Evolutionary conservation across 2,329 filamentous ascomycete species (phyloP), one percentile per base, ranked within the genome.

Genomic region (Incumbomyces delicatus): DNA sequence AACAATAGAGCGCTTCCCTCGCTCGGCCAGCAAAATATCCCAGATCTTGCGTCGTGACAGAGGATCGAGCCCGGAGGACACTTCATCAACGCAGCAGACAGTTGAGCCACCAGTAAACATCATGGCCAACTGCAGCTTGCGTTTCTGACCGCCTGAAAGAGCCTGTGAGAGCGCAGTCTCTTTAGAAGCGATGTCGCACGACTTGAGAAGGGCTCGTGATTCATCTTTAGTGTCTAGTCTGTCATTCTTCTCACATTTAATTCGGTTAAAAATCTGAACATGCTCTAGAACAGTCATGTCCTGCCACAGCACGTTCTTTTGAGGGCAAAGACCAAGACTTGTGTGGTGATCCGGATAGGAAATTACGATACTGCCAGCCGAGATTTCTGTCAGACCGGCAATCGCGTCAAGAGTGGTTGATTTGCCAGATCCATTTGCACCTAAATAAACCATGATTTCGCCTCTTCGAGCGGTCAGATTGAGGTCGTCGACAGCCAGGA

Each of bases 241-340:
- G 22, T 35, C 34, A 17, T 17, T 17, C 4, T 12, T n/a, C 39
- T 48, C 36, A 0, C 83, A 76, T 60, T 95, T 95, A 41, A 95
- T 72, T 38, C 74, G 73, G 61, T 92, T 90, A 69, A 95, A 95
- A 41, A 94, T 85, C 8, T 69, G 67, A 13, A 95, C 79, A 58
- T 95, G 89, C 63, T 95, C 87, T 57, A 81, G 78, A 0, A 94
- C 87, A 0, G 85, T 94, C 46, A 95, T 68, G 48, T 88, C 82
- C 56, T 90, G 84, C 88, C 89, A 95, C 29, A 95, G 74, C 5
- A 95, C 89, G 57, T 95, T 95, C 70, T 90, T 89, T 62, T 95
- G 89, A 0, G 89, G 89, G 47, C 87, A 90, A 35, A 94, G 81
- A 12, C 89, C 89, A 16, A 95, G 74, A 0, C 86, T 87, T 8